phyloP scores from a whole-genome alignment of 2,329 filamentous ascomycete genomes.

The Diplodia corticola region DNA sequence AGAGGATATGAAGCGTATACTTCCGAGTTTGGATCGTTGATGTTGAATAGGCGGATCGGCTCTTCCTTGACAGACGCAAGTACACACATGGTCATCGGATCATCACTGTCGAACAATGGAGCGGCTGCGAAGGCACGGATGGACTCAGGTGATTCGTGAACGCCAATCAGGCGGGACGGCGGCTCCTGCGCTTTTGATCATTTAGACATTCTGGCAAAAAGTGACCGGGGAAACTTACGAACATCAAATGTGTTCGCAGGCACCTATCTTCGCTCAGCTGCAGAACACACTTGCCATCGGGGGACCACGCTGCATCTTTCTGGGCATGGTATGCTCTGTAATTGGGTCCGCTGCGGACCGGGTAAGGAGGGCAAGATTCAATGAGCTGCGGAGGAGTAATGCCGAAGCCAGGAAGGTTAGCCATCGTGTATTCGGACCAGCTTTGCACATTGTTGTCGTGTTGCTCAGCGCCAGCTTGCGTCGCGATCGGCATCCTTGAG shows the following conservation, averaged over 20 bases:
- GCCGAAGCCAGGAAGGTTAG: not conserved
- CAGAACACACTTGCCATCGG: conserved; percentile 60
- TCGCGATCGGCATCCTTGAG: not conserved
- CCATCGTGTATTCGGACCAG: not conserved
- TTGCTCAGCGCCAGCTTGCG: not conserved
- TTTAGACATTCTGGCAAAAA: conserved; percentile 1
- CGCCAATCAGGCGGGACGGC: conserved; percentile 44
- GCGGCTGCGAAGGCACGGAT: conserved; percentile 57
- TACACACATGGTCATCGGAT: conserved; percentile 52
- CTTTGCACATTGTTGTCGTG: not conserved
- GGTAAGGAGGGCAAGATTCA: not conserved
- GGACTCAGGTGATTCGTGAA: conserved; percentile 45
- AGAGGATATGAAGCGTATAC: conserved; percentile 56
- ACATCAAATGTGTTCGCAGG: conserved; percentile 38
- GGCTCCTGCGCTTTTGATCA: conserved; percentile 40
- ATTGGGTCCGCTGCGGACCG: not conserved
- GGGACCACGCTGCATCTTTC: conserved; percentile 40
- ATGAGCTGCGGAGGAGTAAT: not conserved
- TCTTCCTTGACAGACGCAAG: conserved; percentile 55
- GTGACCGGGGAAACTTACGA: not conserved
- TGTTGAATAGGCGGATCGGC: conserved; percentile 52
- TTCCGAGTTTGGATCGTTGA: conserved; percentile 44
- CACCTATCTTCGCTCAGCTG: conserved; percentile 54
- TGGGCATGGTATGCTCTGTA: not conserved
- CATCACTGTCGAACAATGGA: conserved; percentile 55